Conservation (phyloP, 2,329 filamentous ascomycete species). For the Claviceps sp. region DNA sequence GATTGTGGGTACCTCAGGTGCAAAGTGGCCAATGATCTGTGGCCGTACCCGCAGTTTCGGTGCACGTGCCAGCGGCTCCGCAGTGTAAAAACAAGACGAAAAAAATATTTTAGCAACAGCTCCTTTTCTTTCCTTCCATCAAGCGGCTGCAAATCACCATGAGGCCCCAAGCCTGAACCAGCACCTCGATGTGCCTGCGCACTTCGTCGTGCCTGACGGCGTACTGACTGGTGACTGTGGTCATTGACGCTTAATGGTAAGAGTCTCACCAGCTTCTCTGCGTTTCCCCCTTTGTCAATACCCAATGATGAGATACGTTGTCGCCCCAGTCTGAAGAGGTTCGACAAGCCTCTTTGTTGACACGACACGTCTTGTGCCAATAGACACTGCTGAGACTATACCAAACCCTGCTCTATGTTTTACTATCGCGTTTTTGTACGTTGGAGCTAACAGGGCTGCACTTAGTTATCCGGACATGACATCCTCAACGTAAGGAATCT, state of each 20-base stretch:
- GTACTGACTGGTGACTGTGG: neutral
- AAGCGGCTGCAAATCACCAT: neutral
- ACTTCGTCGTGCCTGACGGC: too few species aligned
- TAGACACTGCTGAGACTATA: conserved; percentile 35
- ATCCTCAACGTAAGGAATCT: conserved; percentile 1
- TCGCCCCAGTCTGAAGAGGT: conserved; percentile 37
- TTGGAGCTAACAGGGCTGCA: conserved; percentile 2
- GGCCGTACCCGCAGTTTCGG: neutral
- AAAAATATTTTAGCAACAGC: neutral
- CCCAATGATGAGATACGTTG: conserved; percentile 33
- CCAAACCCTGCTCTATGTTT: neutral
- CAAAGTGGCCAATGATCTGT: neutral
- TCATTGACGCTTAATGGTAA: conserved; percentile 1
- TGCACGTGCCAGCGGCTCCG: conserved; percentile 1
- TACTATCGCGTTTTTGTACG: neutral
- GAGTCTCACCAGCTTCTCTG: neutral
- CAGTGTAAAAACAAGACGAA: neutral
- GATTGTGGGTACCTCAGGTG: neutral
- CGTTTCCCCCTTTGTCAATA: conserved; percentile 13
- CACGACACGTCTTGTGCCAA: conserved; percentile 43
- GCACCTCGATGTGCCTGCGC: neutral
- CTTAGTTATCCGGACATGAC: neutral
- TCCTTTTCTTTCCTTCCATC: neutral
- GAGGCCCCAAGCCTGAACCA: neutral
- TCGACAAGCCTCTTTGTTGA: conserved; percentile 34